Evolutionary conservation across 2,329 filamentous ascomycete species (phyloP).

Genomic region (Botrytis pseudocinerea): DNA sequence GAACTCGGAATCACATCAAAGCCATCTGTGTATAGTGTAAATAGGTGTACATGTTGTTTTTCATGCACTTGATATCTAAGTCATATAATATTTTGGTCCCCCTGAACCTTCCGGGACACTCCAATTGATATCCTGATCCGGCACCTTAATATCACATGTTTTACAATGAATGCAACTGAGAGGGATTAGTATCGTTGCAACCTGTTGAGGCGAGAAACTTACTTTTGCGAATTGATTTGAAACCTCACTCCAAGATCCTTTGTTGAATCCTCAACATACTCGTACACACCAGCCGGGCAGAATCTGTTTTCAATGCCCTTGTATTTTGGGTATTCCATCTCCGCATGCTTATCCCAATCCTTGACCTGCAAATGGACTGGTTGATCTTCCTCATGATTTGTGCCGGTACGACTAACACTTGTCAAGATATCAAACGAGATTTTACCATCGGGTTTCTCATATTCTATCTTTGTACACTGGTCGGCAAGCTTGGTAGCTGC

Average conservation of each 20-base stretch:
- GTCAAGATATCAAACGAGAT: constrained; percentile 96
- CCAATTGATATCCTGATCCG: constrained; percentile 77
- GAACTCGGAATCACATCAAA: background rate
- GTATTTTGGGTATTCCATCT: constrained; percentile 79
- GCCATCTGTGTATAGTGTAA: background rate
- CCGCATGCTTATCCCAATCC: constrained; percentile 90
- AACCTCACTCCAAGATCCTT: constrained; percentile 90
- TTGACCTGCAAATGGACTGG: constrained; percentile 93
- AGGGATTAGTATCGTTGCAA: constrained; percentile 28
- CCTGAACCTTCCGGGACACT: constrained; percentile 62
- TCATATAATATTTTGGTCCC: constrained; percentile 71
- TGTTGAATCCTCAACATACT: constrained; percentile 89
- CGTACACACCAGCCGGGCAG: constrained; percentile 95
- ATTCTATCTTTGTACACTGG: constrained; percentile 84
- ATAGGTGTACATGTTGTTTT: background rate
- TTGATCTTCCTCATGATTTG: constrained; percentile 98
- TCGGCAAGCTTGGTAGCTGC: constrained; percentile 78
- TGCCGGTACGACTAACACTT: constrained; percentile 90
- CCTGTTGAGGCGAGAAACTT: constrained; percentile 47
- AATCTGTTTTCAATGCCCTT: constrained; percentile 95
- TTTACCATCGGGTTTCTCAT: constrained; percentile 93
- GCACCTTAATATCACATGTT: constrained; percentile 98
- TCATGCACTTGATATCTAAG: constrained; percentile 38
- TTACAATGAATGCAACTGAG: constrained; percentile 96
- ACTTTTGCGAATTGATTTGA: constrained; percentile 98